Evolutionary conservation across 768 basidiomycete genomes (phyloP), one percentile per base, ranked within the genome.

Genomic region (Mycena indigotica): DNA sequence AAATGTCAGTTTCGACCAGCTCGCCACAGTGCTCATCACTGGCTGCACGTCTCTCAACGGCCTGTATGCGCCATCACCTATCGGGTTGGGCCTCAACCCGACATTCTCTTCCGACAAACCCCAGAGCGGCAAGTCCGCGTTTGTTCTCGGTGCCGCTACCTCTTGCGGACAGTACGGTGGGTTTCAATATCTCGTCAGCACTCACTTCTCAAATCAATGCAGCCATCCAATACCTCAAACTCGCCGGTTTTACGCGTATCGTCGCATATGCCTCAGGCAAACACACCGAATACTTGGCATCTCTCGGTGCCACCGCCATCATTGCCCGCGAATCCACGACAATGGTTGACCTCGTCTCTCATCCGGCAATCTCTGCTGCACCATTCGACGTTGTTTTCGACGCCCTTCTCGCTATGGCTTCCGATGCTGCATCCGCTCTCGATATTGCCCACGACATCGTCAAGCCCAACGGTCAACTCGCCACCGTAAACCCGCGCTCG

Each of bases 191-290:
- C n/a, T n/a, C n/a, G n/a, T n/a, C n/a, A n/a, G n/a, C n/a, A n/a
- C n/a, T n/a, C 17, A 13, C 5, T 28, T 16, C 29, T 10, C 23
- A 24, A 29, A 4, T 15, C 5, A n/a, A n/a, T 3, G 25, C 48
- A 77, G 77, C 60, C 16, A 70, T 79, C 48, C 77, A 77, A 63
- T 53, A 77, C 1, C 74, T 74, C 5, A 75, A 72, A 60, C 67
- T 76, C 56, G 73, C 74, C 6, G 77, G 78, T 29, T 79, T 77
- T 60, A 73, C 70, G 4, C 72, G 70, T 5, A 72, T 73, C 53
- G 67, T 64, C 49, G 76, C 59, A 26, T 67, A 73, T 35, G 70
- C 74, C 6, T 70, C 77, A 28, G 70, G 71, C 24, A 75, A 75
- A 17, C 67, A 74, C n/a, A 67, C 73, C 26, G 71, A 69, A 5